A percentile compares a stretch with the other conserved stretches of the same genome.
Evolutionary conservation across 371 early-diverging fungal species (phyloP).

Genomic region (Syncephalastrum racemosum): DNA sequence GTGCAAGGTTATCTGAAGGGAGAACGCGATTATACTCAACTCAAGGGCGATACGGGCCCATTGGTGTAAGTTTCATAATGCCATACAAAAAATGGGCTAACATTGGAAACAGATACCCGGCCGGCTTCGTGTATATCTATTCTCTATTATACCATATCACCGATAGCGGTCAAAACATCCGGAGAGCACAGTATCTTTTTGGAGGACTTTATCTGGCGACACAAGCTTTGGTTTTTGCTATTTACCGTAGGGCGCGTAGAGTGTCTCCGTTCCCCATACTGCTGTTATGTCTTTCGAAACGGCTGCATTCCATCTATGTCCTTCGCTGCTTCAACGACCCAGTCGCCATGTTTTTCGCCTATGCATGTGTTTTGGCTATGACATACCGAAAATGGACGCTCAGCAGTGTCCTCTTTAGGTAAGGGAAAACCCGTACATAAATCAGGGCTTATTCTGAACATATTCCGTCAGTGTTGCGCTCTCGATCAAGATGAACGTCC

Average conservation of each 20-base stretch:
- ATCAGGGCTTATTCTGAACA: not conserved
- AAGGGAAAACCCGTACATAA: constrained; percentile 2
- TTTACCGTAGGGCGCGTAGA: constrained; percentile 59
- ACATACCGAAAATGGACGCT: constrained; percentile 48
- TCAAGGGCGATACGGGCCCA: constrained; percentile 92
- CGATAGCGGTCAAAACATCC: constrained; percentile 63
- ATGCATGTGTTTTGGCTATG: constrained; percentile 62
- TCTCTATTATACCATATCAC: constrained; percentile 71
- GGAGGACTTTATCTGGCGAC: constrained; percentile 72
- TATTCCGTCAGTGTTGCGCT: constrained; percentile 65
- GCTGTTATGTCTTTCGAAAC: constrained; percentile 69
- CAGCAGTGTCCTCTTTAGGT: constrained; percentile 67
- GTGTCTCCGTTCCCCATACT: constrained; percentile 65
- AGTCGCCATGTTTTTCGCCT: constrained; percentile 81
- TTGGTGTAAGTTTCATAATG: constrained; percentile 66
- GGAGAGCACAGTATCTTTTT: constrained; percentile 80
- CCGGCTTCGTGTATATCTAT: constrained; percentile 90
- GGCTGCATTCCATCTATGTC: constrained; percentile 89
- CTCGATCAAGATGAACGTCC: constrained; percentile 92
- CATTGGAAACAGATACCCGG: constrained; percentile 72
- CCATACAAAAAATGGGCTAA: not conserved
- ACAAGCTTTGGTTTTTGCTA: constrained; percentile 57
- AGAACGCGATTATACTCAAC: constrained; percentile 76
- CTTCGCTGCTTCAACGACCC: constrained; percentile 92
- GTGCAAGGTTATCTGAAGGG: constrained; percentile 75